Evolutionary conservation across 2,329 filamentous ascomycete genomes (phyloP).

Genomic region (Ciborinia camelliae): DNA sequence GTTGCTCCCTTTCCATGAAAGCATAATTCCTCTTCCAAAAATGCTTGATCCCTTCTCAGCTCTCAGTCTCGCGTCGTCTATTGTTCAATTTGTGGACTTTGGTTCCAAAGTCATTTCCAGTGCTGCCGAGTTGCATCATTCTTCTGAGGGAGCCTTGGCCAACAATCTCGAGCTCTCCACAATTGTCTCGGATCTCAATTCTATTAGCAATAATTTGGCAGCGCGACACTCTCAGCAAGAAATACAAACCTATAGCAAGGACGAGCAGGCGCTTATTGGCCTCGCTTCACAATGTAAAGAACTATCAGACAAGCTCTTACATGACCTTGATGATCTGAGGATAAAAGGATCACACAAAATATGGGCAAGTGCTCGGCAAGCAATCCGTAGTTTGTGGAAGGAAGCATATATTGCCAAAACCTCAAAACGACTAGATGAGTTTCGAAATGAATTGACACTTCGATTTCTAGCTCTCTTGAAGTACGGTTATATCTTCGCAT

Average conservation of each 20-base stretch:
- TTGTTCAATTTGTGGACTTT: slow-evolving; percentile 1
- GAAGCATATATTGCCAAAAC: neutral
- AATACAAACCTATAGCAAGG: neutral
- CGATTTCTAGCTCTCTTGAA: neutral
- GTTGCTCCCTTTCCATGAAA: no score
- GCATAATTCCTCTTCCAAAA: no score
- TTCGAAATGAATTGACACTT: neutral
- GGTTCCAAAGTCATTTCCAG: neutral
- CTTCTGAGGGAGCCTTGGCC: neutral
- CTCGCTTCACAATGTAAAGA: neutral
- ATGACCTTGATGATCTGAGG: neutral
- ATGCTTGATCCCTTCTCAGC: neutral
- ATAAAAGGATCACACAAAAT: neutral
- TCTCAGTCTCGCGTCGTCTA: neutral
- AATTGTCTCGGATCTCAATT: neutral
- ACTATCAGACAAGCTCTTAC: neutral
- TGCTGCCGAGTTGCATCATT: neutral
- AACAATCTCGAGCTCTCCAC: neutral
- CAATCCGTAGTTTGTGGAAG: neutral
- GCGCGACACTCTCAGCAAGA: neutral
- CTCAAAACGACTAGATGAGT: neutral
- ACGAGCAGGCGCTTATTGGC: neutral
- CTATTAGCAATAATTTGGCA: neutral
- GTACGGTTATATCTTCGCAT: neutral
- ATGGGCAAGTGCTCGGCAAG: neutral